Evolutionary conservation across 2,329 filamentous ascomycete species (phyloP), one percentile per base, ranked within the genome.

Genomic region (Microthyrium microscopicum): DNA sequence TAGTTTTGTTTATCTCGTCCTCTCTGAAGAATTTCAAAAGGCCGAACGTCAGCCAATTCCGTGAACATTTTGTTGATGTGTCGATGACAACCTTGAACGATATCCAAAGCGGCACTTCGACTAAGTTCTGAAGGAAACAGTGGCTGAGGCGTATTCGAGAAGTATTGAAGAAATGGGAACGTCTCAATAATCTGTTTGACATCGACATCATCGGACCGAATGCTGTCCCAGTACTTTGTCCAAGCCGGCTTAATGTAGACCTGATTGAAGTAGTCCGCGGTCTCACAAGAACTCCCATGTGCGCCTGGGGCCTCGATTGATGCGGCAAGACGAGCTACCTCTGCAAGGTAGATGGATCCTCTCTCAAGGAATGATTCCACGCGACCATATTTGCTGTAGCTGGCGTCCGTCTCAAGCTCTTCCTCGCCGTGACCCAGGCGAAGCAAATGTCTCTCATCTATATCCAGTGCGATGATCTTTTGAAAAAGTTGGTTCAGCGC

Each of bases 401-500:
- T 92, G 13, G 70, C 71, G 45, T 89, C 78, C 0, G 81, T 84
- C 38, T 82, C 77, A 5, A 95, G 66, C 36, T 95, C 89, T 49
- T 94, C 89, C 53, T 98, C 91, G 26, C 89, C 89, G 52, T 93
- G 89, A 22, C 89, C 89, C 22, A 98, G 66, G 39, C 89, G 77
- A 33, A 98, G 65, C 38, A 98, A 66, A 61, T 98, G 89, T 25
- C 89, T 75, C 55, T 91, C 80, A 48, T 98, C 91, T 44, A 98
- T 95, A 46, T 95, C 84, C 19, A 98, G 64, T 4, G 79, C 80
- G n/a, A 87, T 77, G 40, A 98, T 98, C 60, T 98, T 98, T 46
- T 91, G 81, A 58, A 98, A 98, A 2, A 98, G 66, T 52, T 98
- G 89, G 48, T 98, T 98, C 7, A 98, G 63, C 2, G 89, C 91